A percentile compares a stretch with the other conserved stretches of the same genome.
phyloP scores from a whole-genome alignment of 2,329 filamentous ascomycete genomes.

The Xylariaceae sp. region DNA sequence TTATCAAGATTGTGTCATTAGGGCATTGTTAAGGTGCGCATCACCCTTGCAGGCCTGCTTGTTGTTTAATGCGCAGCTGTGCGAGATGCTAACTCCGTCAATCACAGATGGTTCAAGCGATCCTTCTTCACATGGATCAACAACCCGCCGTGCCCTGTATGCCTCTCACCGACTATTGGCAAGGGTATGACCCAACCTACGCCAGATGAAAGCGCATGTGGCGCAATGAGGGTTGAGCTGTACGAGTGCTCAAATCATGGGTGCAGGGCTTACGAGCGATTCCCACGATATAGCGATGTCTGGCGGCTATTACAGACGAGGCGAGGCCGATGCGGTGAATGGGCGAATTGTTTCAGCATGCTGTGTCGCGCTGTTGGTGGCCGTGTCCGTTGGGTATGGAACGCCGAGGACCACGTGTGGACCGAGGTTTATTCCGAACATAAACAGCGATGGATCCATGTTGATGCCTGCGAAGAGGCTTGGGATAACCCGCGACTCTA shows the following conservation, averaged over 20 bases:
- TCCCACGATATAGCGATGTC: conserved; percentile 93
- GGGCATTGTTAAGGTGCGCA: conserved; percentile 79
- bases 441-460: conserved; percentile 93
- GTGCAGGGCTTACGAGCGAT: conserved; percentile 84
- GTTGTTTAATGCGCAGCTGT: conserved; percentile 16
- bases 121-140: conserved; percentile 97
- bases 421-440: conserved; percentile 97
- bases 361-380: conserved; percentile 91
- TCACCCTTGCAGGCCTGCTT: neutral
- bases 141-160: conserved; percentile 85
- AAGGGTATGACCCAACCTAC: conserved; percentile 84
- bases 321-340: conserved; percentile 88
- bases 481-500: conserved; percentile 96
- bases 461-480: conserved; percentile 91
- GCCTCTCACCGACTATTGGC: conserved; percentile 81
- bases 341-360: conserved; percentile 99
- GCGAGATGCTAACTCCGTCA: conserved; percentile 17
- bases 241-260: conserved; percentile 82
- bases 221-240: conserved; percentile 85
- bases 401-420: conserved; percentile 96
- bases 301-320: conserved; percentile 89
- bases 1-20: conserved; percentile 95
- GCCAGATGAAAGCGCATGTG: conserved; percentile 87
- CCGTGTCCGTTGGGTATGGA: conserved; percentile 97
- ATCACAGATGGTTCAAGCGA: conserved; percentile 85